Evolutionary conservation across 2,329 filamentous ascomycete genomes (phyloP).

Genomic region (Cadophora sp.): DNA sequence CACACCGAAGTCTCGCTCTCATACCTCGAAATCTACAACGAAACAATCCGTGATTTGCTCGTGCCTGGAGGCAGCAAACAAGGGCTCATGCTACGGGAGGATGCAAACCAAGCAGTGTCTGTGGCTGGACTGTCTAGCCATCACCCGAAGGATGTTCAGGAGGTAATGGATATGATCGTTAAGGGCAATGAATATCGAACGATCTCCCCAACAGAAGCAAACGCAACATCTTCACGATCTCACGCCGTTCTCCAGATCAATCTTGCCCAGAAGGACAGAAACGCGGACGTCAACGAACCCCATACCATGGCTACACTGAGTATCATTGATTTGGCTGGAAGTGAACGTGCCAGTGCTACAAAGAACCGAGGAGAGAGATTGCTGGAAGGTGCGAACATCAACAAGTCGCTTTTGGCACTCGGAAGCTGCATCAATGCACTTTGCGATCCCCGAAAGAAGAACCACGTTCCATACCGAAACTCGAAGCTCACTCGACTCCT

Average conservation of each 20-base stretch:
- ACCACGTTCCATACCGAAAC: constrained; percentile 96
- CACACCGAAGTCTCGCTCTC: constrained; percentile 89
- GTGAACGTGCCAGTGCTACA: constrained; percentile 93
- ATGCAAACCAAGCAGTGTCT: constrained; percentile 90
- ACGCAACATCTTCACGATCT: constrained; percentile 95
- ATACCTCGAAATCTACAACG: constrained; percentile 98
- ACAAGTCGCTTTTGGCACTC: constrained; percentile 93
- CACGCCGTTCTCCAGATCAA: constrained; percentile 98
- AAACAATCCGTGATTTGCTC: constrained; percentile 94
- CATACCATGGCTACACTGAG: constrained; percentile 98
- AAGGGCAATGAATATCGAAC: constrained; percentile 93
- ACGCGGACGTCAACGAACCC: constrained; percentile 89
- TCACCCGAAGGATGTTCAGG: constrained; percentile 86
- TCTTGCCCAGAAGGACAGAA: constrained; percentile 90
- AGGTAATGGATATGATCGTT: constrained; percentile 99
- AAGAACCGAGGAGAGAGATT: constrained; percentile 94
- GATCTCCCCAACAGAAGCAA: constrained; percentile 95
- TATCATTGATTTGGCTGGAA: constrained; percentile 96
- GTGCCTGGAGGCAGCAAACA: constrained; percentile 81
- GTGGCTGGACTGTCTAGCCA: constrained; percentile 92
- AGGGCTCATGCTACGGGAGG: constrained; percentile 90
- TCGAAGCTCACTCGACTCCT: constrained; percentile 94
- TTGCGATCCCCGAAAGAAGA: constrained; percentile 88
- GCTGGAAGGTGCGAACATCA: constrained; percentile 97
- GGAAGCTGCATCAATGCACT: constrained; percentile 98